These are phyloP conservation scores for Ascochyta lentis DNA, from an alignment of 2,329 filamentous ascomycete species.

Conservation along the genomic window DNA sequence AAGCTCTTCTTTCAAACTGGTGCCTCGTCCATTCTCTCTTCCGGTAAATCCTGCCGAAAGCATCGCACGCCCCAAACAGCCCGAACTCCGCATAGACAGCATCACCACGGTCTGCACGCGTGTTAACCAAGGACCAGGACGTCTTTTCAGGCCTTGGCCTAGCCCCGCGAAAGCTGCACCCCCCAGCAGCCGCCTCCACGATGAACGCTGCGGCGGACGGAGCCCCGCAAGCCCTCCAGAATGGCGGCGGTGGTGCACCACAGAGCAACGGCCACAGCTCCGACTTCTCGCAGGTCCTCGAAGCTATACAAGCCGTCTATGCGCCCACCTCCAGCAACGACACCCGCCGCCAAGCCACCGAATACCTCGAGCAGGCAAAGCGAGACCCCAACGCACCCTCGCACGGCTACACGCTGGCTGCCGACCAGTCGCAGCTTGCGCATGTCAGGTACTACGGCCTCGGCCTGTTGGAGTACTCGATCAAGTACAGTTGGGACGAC, in stretches of 20 bases:
- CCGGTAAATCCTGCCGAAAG: conserved; percentile 9
- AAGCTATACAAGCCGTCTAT: conserved; percentile 88
- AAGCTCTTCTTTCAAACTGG: conserved; percentile 15
- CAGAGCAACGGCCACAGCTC: conserved; percentile 28
- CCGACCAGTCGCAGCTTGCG: conserved; percentile 74
- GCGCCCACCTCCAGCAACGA: conserved; percentile 80
- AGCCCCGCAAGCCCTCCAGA: conserved; percentile 35
- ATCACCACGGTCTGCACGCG: conserved; percentile 1
- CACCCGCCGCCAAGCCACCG: conserved; percentile 79
- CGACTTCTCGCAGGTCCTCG: conserved; percentile 72
- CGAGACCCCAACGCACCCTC: conserved; percentile 77
- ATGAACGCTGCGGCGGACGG: conserved; percentile 40
- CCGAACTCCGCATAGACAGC: conserved; percentile 2
- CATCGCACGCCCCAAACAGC: conserved; percentile 1
- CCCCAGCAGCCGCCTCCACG: conserved; percentile 29
- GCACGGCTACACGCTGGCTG: conserved; percentile 83
- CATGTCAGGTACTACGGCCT: conserved; percentile 93
- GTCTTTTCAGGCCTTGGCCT: conserved; percentile 15
- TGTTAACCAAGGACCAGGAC: conserved; percentile 9
- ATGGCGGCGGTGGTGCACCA: conserved; percentile 27
- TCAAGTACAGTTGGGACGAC: conserved; percentile 82
- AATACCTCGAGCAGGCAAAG: conserved; percentile 87
- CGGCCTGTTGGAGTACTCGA: conserved; percentile 86
- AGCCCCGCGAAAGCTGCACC: conserved; percentile 11
- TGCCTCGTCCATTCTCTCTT: conserved; percentile 10